A percentile compares a stretch with the other conserved stretches of the same genome.
phyloP scores from a whole-genome alignment of 192 early-diverging fungal species.

The Polychytrium aggregatum region DNA sequence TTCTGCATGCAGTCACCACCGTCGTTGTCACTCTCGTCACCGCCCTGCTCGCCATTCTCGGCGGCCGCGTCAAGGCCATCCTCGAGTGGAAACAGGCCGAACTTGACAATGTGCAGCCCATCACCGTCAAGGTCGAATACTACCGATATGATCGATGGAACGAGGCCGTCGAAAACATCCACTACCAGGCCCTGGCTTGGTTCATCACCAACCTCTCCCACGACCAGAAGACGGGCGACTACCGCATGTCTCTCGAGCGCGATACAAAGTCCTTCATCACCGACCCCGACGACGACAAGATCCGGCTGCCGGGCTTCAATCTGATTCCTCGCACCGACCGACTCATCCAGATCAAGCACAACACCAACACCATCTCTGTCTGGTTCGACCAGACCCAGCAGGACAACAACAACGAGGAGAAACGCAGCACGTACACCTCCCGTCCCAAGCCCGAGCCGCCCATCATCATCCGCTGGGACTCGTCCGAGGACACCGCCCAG shows the following conservation, averaged over 20 bases:
- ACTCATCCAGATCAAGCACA: conserved; percentile 18
- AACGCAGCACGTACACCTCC: not conserved
- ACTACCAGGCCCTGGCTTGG: conserved; percentile 22
- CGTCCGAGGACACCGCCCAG: conserved; percentile 9
- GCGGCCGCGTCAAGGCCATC: conserved; percentile 8
- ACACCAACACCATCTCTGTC: conserved; percentile 11
- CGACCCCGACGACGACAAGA: conserved; percentile 9
- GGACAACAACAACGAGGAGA: conserved; percentile 7
- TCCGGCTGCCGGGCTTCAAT: conserved; percentile 19
- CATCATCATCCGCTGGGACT: conserved; percentile 18
- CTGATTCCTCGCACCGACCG: conserved; percentile 19
- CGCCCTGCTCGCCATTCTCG: conserved; percentile 12
- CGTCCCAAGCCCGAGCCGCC: conserved; percentile 21
- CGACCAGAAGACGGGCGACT: conserved; percentile 13
- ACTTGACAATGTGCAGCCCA: conserved; percentile 6
- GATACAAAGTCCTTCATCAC: conserved; percentile 6
- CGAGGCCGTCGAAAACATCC: conserved; percentile 7
- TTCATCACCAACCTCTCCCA: conserved; percentile 15
- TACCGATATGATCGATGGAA: conserved; percentile 16
- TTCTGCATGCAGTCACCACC: too few relatives aligned
- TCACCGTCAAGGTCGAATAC: conserved; percentile 19
- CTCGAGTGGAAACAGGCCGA: conserved; percentile 2
- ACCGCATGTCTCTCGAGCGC: conserved; percentile 19
- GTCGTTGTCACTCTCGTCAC: conserved; percentile 14
- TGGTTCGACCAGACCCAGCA: conserved; percentile 13